Evolutionary conservation across 2,329 filamentous ascomycete species (phyloP).

Genomic region (Penicillium rolfsii): DNA sequence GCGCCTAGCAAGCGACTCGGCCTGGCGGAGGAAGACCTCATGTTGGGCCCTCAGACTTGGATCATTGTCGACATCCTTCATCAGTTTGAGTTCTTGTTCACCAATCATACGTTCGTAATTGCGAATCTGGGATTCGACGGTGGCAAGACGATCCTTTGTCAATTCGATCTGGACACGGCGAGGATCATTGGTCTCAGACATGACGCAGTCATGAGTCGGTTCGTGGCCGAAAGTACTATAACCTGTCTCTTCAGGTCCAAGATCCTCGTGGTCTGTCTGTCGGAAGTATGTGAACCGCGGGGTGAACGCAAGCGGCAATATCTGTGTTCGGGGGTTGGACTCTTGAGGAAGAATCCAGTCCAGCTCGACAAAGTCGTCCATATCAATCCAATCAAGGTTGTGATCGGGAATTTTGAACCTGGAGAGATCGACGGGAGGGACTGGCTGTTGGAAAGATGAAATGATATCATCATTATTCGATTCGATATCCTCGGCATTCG

Average conservation of each 20-base stretch:
- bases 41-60: slow-evolving; percentile 47
- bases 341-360: slow-evolving; percentile 94
- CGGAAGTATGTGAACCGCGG: slow-evolving; percentile 97
- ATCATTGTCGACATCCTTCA: slow-evolving; percentile 59
- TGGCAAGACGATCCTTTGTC: slow-evolving; percentile 77
- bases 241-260: slow-evolving; percentile 72
- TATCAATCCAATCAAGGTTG: slow-evolving; percentile 95
- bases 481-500: slow-evolving; percentile 74
- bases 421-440: slow-evolving; percentile 66
- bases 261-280: slow-evolving; percentile 87
- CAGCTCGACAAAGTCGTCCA: slow-evolving; percentile 98
- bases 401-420: slow-evolving; percentile 95
- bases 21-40: slow-evolving; percentile 59
- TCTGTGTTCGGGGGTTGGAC: slow-evolving; percentile 89
- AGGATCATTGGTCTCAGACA: slow-evolving; percentile 88
- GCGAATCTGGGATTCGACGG: slow-evolving; percentile 76
- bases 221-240: slow-evolving; percentile 92
- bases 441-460: slow-evolving; percentile 58
- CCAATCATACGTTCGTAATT: slow-evolving; percentile 73
- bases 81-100: slow-evolving; percentile 70
- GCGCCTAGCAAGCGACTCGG: slow-evolving; percentile 60
- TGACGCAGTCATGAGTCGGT: slow-evolving; percentile 91
- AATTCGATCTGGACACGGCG: slow-evolving; percentile 84
- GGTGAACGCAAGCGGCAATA: slow-evolving; percentile 86
- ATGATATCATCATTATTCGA: slow-evolving; percentile 60